A percentile compares a stretch with the other conserved stretches of the same genome.
Conservation (phyloP, 176 grass and related monocot genomes). For the Elymus sibiricus region DNA sequence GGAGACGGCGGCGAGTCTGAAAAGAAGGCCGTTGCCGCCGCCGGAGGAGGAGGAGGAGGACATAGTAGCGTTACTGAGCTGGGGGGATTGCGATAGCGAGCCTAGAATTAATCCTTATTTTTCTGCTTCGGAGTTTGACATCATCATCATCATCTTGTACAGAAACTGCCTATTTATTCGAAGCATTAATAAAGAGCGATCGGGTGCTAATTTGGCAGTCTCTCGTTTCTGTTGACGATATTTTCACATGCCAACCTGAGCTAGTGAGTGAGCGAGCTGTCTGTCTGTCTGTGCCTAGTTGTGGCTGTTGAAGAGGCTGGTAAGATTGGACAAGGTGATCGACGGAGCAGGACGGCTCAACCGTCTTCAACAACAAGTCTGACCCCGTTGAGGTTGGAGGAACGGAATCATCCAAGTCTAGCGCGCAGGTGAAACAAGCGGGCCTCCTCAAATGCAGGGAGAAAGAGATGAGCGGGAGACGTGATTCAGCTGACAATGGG, state of each 20-base stretch:
- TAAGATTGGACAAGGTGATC: neutral
- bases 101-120: conserved; percentile 42
- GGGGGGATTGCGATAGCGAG: neutral
- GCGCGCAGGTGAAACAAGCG: too few relatives aligned
- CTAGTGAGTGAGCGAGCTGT: neutral
- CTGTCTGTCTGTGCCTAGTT: too few relatives aligned
- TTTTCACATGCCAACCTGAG: neutral
- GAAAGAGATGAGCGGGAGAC: too few relatives aligned
- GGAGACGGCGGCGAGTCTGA: neutral
- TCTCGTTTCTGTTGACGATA: too few relatives aligned
- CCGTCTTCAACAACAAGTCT: neutral
- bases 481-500: too few relatives aligned
- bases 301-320: neutral
- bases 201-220: neutral
- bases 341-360: neutral
- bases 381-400: neutral
- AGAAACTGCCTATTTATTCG: conserved; percentile 14
- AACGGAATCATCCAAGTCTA: too few relatives aligned
- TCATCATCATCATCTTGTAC: conserved; percentile 19
- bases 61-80: neutral
- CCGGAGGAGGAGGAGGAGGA: neutral
- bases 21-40: neutral
- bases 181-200: conserved; percentile 33
- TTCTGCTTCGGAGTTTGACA: conserved; percentile 25
- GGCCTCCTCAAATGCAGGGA: too few relatives aligned